A percentile compares a stretch with the other conserved stretches of the same genome.
Conservation (phyloP, 768 basidiomycete species). For the Lentinula edodes region DNA sequence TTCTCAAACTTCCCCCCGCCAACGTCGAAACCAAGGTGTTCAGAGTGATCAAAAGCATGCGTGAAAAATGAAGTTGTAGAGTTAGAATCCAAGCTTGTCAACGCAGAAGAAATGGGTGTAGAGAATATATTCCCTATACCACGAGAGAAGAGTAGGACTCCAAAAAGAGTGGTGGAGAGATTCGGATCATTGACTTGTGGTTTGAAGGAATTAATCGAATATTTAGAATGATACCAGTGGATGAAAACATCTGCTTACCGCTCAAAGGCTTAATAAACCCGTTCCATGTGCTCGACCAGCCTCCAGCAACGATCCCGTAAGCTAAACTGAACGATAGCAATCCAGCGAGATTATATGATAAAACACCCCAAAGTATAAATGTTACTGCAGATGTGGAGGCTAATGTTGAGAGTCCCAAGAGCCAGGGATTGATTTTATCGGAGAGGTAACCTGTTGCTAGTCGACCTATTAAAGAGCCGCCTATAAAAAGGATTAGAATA, state of each 20-base stretch:
- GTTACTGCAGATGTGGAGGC: constrained; percentile 17
- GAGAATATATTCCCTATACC: constrained; percentile 21
- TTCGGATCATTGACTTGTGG: constrained; percentile 10
- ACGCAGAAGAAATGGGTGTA: constrained; percentile 16
- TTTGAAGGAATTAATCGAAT: too few relatives aligned
- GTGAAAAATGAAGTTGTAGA: neutral
- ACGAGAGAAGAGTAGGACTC: constrained; percentile 16
- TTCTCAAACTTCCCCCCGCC: constrained; percentile 19
- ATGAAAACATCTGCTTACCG: neutral
- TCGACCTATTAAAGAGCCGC: constrained; percentile 17
- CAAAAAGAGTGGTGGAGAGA: constrained; percentile 15
- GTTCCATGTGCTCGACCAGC: constrained; percentile 25
- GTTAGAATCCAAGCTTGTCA: constrained; percentile 1
- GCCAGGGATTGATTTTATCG: constrained; percentile 19
- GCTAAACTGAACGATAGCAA: constrained; percentile 21
- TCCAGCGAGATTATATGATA: constrained; percentile 17
- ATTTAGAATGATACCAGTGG: neutral
- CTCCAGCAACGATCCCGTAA: constrained; percentile 24
- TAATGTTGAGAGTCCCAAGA: constrained; percentile 15
- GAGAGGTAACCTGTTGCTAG: constrained; percentile 19
- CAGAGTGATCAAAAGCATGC: neutral
- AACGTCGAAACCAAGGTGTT: constrained; percentile 15
- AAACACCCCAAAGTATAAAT: constrained; percentile 26
- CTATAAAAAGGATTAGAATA: neutral
- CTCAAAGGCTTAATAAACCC: constrained; percentile 16